Evolutionary conservation across 2,329 filamentous ascomycete species (phyloP), one percentile per base, ranked within the genome.

Genomic region (Trichophyton schoenleinii): DNA sequence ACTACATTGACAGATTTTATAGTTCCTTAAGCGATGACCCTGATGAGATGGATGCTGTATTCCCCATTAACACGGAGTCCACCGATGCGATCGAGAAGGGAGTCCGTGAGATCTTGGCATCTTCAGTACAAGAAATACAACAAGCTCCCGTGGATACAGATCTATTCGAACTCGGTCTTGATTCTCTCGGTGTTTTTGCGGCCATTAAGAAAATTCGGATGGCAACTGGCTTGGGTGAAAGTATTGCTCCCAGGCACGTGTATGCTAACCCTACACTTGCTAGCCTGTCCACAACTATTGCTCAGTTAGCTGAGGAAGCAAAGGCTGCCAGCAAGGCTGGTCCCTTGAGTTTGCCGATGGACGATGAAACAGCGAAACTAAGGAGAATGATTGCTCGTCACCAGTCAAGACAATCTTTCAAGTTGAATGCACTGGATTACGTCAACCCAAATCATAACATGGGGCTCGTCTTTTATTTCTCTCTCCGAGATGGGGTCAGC

Each of bases 141-240:
- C 11, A 58, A 4, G 20, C 42, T 28, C 18, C 57, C 28, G 22
- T 57, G 8, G 25, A 61, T 0, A 38, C 52, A 13, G 63, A 68
- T 58, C 46, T 68, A 11, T 67, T 64, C 49, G 60, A 60, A n/a
- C 49, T 57, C n/a, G 67, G 67, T 8, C 59, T 68, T 13, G 66
- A 68, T 59, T 69, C 67, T 1, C 60, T 69, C n/a, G 57, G 34
- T 44, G 57, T 58, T 36, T 58, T 58, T 18, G 57, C 57, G 2
- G 57, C 42, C n/a, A 42, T 58, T 11, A 58, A 58, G 18, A 46
- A 44, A 13, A 58, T 58, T 42, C 57, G 57, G 13, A 15, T 34
- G 13, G 57, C 36, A 7, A 58, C 57, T 11, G 15, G 36, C 8
- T 28, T 58, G n/a, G 57, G 57, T 20, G 57, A 58, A 44, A 36